Evolutionary conservation across 306 rosid genomes (phyloP), one percentile per base, ranked within the genome.

Genomic region (Inga oerstediana): DNA sequence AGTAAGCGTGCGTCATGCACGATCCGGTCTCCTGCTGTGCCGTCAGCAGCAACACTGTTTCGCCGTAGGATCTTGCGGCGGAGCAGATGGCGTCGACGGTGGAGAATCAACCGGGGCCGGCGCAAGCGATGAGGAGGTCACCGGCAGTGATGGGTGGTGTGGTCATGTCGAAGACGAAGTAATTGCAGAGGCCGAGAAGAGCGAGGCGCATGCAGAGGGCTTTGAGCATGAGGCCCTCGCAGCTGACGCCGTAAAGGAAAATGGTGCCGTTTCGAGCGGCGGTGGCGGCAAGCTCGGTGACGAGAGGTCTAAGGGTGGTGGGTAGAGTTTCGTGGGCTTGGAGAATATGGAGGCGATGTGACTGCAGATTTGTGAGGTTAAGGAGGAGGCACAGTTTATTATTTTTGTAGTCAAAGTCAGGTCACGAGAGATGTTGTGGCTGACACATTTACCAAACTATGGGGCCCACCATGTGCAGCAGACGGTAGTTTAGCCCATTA

Each of bases 61-160:
- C 97, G 1, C 97, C 95, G 81, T 87, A 30, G 8, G 91, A 87
- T 10, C 91, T 81, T 1, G 97, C 98, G 19, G 85, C 89, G 19
- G 88, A 67, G 80, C 95, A 96, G 20, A 96, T 49, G 5, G 97
- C 99, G 9, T 90, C 97, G 34, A 96, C 98, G 80, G 98, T 94
- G 86, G 92, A 88, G 91, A 96, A 92, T 2, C 98, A 97, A 1
- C 98, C 98, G 0, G 98, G 94, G 1, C 98, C 97, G 1, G 98
- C 99, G 4, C 97, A 94, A 49, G 92, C 97, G 15, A 94, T 48
- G 79, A 96, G 94, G 79, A 94, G 97, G 76, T 96, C 98, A 3
- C 16, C 62, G 66, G 90, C 4, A 15, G 88, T 13, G 76, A 94
- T 86, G 1, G 98, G 98, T 0, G 99, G 98, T 8, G 94, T 90